Conservation (phyloP, 73 alveolate genomes). For the Tetrahymena thermophila region DNA sequence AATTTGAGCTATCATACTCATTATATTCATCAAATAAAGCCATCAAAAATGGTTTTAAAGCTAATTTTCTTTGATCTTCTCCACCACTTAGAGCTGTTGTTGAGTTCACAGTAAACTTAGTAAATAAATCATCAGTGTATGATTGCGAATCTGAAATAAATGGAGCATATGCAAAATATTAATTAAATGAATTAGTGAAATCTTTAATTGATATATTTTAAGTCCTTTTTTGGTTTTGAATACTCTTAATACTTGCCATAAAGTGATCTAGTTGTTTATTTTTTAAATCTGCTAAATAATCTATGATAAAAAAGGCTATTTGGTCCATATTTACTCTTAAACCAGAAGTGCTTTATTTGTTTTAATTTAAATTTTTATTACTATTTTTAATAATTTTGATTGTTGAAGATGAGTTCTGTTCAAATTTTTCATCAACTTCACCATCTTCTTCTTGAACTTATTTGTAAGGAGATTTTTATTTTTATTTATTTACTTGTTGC, state of each 20-base stretch:
- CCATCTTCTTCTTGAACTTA: neutral
- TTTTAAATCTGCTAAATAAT: neutral
- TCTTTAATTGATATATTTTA: neutral
- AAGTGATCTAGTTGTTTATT: neutral
- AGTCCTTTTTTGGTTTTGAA: neutral
- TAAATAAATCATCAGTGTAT: neutral
- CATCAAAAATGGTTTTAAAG: neutral
- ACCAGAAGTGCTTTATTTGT: neutral
- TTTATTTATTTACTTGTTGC: neutral
- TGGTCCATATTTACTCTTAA: neutral
- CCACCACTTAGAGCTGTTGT: neutral
- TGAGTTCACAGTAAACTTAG: neutral
- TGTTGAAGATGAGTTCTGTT: neutral
- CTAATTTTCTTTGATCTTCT: neutral
- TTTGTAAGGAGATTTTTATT: neutral
- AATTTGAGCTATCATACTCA: neutral
- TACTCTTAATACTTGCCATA: neutral
- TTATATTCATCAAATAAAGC: neutral
- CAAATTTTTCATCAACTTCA: neutral
- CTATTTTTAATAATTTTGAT: neutral
- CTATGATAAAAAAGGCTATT: neutral
- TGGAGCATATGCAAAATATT: neutral
- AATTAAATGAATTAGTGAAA: neutral
- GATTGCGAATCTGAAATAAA: neutral
- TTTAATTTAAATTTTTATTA: neutral